A percentile compares a stretch with the other conserved stretches of the same genome.
Conservation (phyloP, 129 eudicot genomes). For the Arctium minus region DNA sequence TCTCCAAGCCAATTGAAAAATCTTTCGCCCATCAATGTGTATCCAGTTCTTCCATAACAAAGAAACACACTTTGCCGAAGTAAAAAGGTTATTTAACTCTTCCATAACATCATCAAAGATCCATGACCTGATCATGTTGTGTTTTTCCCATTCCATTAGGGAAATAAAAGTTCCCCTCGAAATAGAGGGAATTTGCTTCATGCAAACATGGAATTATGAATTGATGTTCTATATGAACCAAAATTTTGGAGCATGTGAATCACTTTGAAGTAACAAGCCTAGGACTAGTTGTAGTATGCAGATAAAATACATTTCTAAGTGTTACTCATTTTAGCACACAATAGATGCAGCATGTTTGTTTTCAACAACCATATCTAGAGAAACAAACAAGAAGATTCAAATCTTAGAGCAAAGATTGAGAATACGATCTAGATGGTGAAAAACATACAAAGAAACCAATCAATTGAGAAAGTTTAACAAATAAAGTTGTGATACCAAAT, state of each 20-base stretch:
- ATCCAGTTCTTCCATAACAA: background rate
- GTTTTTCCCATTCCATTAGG: background rate
- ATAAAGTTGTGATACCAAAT: background rate
- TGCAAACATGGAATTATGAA: background rate
- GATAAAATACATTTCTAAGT: background rate
- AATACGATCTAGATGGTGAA: background rate
- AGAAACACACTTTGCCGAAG: background rate
- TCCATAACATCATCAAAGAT: background rate
- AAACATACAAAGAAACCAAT: background rate
- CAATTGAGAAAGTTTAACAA: background rate
- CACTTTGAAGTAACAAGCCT: background rate
- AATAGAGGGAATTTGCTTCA: background rate
- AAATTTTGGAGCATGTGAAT: background rate
- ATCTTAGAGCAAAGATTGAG: background rate
- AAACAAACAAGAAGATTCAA: background rate
- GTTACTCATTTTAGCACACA: background rate
- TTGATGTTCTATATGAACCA: background rate
- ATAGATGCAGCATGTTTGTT: background rate
- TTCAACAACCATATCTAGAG: background rate
- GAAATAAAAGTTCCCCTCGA: background rate
- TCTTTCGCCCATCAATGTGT: background rate
- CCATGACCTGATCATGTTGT: background rate
- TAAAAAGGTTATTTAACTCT: background rate
- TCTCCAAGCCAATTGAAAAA: background rate
- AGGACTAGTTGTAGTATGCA: background rate